Percentiles rank a stretch among this genome's conserved stretches.
Evolutionary conservation across 1,284 basidiomycete species (phyloP).

Genomic region (Papiliotrema laurentii): DNA sequence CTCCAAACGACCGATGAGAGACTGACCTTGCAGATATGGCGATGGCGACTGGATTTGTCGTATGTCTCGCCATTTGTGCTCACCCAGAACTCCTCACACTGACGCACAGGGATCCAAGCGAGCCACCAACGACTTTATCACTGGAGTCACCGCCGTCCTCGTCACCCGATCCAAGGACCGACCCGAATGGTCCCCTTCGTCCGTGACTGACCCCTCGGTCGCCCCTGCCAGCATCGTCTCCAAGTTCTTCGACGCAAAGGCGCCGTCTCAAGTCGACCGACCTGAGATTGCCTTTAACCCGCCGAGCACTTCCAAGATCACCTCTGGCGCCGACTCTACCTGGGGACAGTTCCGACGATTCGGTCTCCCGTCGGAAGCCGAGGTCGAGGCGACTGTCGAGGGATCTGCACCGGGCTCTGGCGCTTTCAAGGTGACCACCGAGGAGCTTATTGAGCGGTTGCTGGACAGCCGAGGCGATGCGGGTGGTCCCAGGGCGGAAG

Average conservation of each 20-base stretch:
- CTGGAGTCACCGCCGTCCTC: slow-evolving; percentile 71
- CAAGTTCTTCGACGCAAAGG: slow-evolving; percentile 29
- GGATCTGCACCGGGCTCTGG: slow-evolving; percentile 39
- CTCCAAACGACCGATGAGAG: not conserved
- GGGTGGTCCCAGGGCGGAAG: slow-evolving; percentile 20
- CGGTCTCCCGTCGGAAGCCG: slow-evolving; percentile 42
- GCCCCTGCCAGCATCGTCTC: slow-evolving; percentile 51
- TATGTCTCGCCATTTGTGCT: not conserved
- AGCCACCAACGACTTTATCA: slow-evolving; percentile 73
- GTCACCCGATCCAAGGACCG: slow-evolving; percentile 56
- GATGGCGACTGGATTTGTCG: slow-evolving; percentile 33
- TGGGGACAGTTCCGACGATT: slow-evolving; percentile 46
- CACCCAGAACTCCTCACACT: not conserved
- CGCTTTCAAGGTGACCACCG: slow-evolving; percentile 41
- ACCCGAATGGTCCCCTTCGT: slow-evolving; percentile 56
- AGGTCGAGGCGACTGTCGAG: slow-evolving; percentile 31
- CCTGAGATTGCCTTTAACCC: slow-evolving; percentile 32
- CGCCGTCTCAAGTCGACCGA: slow-evolving; percentile 65
- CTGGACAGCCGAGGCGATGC: slow-evolving; percentile 25
- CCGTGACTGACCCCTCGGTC: slow-evolving; percentile 52
- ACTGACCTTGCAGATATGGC: slow-evolving; percentile 22
- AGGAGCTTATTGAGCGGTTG: slow-evolving; percentile 37
- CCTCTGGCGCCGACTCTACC: slow-evolving; percentile 29
- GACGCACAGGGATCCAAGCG: slow-evolving; percentile 45
- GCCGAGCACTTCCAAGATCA: slow-evolving; percentile 12